A percentile compares a stretch with the other conserved stretches of the same genome.
Conservation (phyloP, 2,329 filamentous ascomycete species). For the Ascochyta pisi region DNA sequence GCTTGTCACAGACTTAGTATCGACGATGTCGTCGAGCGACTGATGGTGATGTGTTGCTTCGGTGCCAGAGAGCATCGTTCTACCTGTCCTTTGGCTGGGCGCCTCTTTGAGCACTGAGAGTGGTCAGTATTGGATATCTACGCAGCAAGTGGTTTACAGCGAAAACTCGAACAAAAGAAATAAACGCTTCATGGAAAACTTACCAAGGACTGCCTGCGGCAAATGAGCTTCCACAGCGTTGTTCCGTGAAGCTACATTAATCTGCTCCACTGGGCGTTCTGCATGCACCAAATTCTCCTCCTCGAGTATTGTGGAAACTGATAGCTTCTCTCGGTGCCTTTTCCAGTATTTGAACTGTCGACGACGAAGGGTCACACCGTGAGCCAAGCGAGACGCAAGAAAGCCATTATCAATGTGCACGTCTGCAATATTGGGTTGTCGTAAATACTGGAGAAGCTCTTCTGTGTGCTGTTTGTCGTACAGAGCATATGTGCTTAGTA, state of each 20-base stretch:
- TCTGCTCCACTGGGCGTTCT: constrained; percentile 9
- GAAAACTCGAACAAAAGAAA: not conserved
- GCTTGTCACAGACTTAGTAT: constrained; percentile 46
- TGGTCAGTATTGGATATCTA: not conserved
- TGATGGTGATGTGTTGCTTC: constrained; percentile 48
- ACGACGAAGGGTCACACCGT: constrained; percentile 43
- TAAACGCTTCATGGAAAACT: not conserved
- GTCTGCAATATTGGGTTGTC: constrained; percentile 19
- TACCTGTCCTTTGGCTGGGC: constrained; percentile 43
- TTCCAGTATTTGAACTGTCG: constrained; percentile 50
- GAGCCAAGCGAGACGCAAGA: constrained; percentile 36
- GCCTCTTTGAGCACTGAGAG: constrained; percentile 21
- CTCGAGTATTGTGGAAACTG: constrained; percentile 30
- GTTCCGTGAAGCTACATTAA: constrained; percentile 15
- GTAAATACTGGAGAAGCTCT: constrained; percentile 39
- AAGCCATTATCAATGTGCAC: constrained; percentile 25
- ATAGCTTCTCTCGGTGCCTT: constrained; percentile 46
- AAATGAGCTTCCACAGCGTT: constrained; percentile 24
- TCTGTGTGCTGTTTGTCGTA: constrained; percentile 39
- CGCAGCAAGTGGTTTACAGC: not conserved
- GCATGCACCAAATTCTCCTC: constrained; percentile 23
- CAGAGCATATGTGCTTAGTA: constrained; percentile 40
- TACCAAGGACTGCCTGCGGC: constrained; percentile 8
- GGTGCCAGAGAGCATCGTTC: constrained; percentile 46
- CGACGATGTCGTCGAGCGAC: constrained; percentile 47